Base-by-base conservation (phyloP, 208 protist species). In the Leishmania major region DNA sequence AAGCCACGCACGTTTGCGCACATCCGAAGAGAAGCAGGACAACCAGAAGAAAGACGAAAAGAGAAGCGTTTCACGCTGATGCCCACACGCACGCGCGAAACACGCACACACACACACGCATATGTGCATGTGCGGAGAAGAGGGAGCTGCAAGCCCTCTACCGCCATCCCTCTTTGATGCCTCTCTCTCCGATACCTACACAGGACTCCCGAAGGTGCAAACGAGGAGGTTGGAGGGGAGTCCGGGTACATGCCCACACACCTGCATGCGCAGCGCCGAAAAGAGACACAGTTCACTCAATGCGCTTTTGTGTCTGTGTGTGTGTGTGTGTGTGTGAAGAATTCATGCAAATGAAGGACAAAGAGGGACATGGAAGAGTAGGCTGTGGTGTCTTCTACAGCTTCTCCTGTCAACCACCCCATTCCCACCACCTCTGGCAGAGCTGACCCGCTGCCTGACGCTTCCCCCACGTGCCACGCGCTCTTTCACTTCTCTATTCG, bases 1-100 rank as follows among this genome's bases (percentile, higher is more conserved):
- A 37, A 69, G 3, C 3, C 17, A 37, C 19, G 43, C 45, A 75
- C 28, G 47, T 49, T 13, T 19, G 15, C 43, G 43, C 69, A 43
- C 69, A 43, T 4, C 17, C 40, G n/a, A 40, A 55, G 55, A 55
- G 47, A 75, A 57, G 7, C 60, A 22, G 51, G 73, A 59, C 60
- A 62, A 3, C 13, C 66, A 45, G 31, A 10, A 40, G 25, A 37
- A 28, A 22, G 25, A 47, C n/a, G 40, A 19, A 72, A 49, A 51
- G 43, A 40, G 28, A 55, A n/a, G 70, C 45, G 8, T 75, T 31
- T 59, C 11, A 5, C 25, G 59, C 35, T 49, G 40, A 55, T 28
- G n/a, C 11, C 28, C 75, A 78, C 72, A 79, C 60, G 74, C 74
- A 74, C 59, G 8, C 45, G 45, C 45, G 2, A 49, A 49, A 79